Base-by-base conservation (phyloP, 73 alveolate species). In the Tetrahymena elliotti region DNA sequence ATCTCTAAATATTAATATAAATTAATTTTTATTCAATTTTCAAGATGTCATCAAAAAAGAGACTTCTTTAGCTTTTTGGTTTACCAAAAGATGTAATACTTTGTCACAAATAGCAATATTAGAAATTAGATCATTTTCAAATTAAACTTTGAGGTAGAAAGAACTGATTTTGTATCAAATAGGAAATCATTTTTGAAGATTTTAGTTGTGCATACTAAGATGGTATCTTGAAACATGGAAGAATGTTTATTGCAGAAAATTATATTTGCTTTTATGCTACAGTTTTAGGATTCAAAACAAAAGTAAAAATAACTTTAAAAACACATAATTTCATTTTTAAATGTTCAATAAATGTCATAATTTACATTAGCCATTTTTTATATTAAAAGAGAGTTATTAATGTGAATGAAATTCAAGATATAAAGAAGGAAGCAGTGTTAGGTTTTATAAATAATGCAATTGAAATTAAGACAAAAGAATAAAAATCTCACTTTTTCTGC, bases 111-210 rank as follows among this genome's bases (percentile, higher is more conserved):
- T 24, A 1, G 22, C 38, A 4, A 5, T 68, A 22, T 9, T 0
- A 68, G 24, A 68, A 68, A n/a, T n/a, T 9, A 18, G 88, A 35
- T 68, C 2, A 40, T 47, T 47, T 47, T 47, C 13, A 15, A 8
- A 47, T 47, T 1, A 47, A 47, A 47, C 13, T 47, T 47, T 6
- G 31, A 47, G 20, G 27, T 1, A 18, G 27, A 47, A 2, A 12
- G 31, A 47, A 47, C 20, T 0, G 0, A 68, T 0, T 0, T 24
- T 68, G 16, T 31, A 68, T 68, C 0, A 68, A 68, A 68, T 68
- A 96, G 92, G 99, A 97, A 95, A 96, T 94, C 41, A 94, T 98
- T 35, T 96, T 96, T 93, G 99, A 98, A 84, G 99, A 98, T 93
- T 98, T 98, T 94, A 97, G 98, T 24, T 98, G 99, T 47, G 96